These are phyloP conservation scores for Exserohilum rostratum DNA, from an alignment of 2,329 filamentous ascomycete species.

Conservation along the genomic window DNA sequence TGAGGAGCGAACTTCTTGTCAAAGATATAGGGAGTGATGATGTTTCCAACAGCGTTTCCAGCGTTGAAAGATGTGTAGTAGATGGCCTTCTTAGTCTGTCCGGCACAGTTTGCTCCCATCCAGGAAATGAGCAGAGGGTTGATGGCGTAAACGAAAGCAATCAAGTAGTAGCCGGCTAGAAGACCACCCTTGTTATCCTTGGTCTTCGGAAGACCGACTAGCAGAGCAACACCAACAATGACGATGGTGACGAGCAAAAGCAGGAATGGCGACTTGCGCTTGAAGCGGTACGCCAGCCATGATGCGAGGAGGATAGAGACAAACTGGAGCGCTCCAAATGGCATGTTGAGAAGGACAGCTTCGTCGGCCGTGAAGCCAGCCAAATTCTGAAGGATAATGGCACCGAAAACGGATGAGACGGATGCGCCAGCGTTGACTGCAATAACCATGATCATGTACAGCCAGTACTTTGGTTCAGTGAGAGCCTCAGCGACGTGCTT, in stretches of 20 bases:
- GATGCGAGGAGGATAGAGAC: conserved; percentile 47
- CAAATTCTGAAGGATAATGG: conserved; percentile 63
- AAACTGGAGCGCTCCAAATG: conserved; percentile 52
- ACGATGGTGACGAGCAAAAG: conserved; percentile 57
- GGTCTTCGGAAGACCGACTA: conserved; percentile 57
- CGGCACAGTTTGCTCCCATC: conserved; percentile 72
- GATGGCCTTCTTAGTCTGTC: conserved; percentile 70
- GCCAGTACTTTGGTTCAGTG: conserved; percentile 62
- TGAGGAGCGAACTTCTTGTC: conserved; percentile 27
- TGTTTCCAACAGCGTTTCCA: conserved; percentile 67
- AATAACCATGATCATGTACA: conserved; percentile 35
- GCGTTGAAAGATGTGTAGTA: conserved; percentile 70
- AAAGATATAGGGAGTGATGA: conserved; percentile 47
- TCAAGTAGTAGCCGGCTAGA: conserved; percentile 69
- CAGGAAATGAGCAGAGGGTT: conserved; percentile 71
- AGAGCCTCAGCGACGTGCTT: conserved; percentile 66
- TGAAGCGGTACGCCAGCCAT: conserved; percentile 63
- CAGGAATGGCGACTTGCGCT: conserved; percentile 64
- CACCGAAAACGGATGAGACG: conserved; percentile 65
- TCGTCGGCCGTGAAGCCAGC: conserved; percentile 64
- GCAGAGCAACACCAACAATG: conserved; percentile 63
- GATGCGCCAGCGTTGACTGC: conserved; percentile 45
- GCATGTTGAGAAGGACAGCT: conserved; percentile 63
- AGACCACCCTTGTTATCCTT: conserved; percentile 54
- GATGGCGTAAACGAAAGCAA: conserved; percentile 68